phyloP scores from a whole-genome alignment of 164 flowering plant species.

The Akebia trifoliata region DNA sequence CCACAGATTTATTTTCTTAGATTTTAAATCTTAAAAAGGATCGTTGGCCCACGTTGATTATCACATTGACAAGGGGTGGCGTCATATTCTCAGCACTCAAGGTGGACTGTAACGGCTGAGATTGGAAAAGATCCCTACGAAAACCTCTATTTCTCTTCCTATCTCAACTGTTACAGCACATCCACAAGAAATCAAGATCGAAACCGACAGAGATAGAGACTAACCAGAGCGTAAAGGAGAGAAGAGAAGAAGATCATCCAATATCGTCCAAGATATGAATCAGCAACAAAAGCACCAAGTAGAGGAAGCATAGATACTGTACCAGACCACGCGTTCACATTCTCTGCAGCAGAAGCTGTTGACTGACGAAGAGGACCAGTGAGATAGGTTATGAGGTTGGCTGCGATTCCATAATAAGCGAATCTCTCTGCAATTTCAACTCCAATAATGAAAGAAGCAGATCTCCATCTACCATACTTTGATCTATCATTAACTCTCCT shows the following conservation, averaged over 20 bases:
- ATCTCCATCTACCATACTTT: conserved; percentile 45
- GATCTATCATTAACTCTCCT: conserved; percentile 25
- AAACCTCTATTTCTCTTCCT: no score
- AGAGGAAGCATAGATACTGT: conserved; percentile 29
- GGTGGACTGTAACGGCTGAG: no score
- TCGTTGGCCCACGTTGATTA: no score
- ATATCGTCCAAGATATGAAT: conserved; percentile 5
- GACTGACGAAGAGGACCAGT: conserved; percentile 41
- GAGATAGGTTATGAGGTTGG: conserved; percentile 45
- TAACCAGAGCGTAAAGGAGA: conserved; percentile 7
- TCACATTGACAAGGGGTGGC: no score
- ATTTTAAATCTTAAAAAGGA: no score
- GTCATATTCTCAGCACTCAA: no score
- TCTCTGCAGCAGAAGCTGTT: conserved; percentile 32
- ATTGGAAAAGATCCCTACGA: no score
- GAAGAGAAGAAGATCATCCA: conserved; percentile 8
- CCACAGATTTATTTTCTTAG: no score
- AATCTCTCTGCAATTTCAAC: conserved; percentile 55
- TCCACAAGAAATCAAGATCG: no score
- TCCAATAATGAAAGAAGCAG: conserved; percentile 48
- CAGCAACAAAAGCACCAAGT: conserved; percentile 6
- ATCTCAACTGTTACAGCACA: no score
- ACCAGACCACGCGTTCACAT: conserved; percentile 36
- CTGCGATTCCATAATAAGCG: conserved; percentile 40
- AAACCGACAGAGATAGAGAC: background rate